These are phyloP conservation scores for Laburnicola sp. DNA, from an alignment of 2,329 filamentous ascomycete genomes.

Conservation along the genomic window DNA sequence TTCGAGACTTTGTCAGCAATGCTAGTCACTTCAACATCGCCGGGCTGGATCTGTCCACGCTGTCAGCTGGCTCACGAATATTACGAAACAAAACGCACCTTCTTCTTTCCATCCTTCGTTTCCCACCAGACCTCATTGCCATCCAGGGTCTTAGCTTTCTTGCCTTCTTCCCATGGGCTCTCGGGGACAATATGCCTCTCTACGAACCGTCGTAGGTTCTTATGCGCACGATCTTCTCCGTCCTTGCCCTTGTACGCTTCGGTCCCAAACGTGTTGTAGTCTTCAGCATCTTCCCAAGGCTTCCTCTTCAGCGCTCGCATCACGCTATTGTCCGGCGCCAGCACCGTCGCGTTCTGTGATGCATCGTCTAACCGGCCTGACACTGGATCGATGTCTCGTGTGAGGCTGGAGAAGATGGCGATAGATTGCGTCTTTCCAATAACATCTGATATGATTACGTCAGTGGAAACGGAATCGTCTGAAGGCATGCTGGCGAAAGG, in stretches of 20 bases:
- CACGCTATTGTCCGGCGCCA: constrained; percentile 83
- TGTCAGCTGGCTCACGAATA: constrained; percentile 14
- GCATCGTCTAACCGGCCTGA: constrained; percentile 69
- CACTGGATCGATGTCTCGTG: constrained; percentile 72
- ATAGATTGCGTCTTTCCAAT: constrained; percentile 76
- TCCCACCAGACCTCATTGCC: constrained; percentile 84
- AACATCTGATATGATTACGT: constrained; percentile 78
- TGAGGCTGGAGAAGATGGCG: constrained; percentile 81
- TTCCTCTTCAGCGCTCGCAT: constrained; percentile 79
- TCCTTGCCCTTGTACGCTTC: constrained; percentile 74
- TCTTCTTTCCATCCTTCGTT: constrained; percentile 65
- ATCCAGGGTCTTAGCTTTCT: constrained; percentile 68
- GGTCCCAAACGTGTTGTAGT: constrained; percentile 69
- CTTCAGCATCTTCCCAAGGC: constrained; percentile 78
- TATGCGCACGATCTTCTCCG: constrained; percentile 74
- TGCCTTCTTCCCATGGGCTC: constrained; percentile 73
- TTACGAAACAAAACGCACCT: constrained; percentile 54
- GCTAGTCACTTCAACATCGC: constrained; percentile 73
- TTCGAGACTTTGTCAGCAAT: constrained; percentile 79
- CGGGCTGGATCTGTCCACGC: constrained; percentile 69
- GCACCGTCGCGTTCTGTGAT: constrained; percentile 73
- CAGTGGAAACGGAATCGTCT: constrained; percentile 34
- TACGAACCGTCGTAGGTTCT: constrained; percentile 79
- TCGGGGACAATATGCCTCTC: constrained; percentile 78
- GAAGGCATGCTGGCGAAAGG: constrained; percentile 32